Evolutionary conservation across 2,329 filamentous ascomycete genomes (phyloP).

Genomic region (Lojkania enalia): DNA sequence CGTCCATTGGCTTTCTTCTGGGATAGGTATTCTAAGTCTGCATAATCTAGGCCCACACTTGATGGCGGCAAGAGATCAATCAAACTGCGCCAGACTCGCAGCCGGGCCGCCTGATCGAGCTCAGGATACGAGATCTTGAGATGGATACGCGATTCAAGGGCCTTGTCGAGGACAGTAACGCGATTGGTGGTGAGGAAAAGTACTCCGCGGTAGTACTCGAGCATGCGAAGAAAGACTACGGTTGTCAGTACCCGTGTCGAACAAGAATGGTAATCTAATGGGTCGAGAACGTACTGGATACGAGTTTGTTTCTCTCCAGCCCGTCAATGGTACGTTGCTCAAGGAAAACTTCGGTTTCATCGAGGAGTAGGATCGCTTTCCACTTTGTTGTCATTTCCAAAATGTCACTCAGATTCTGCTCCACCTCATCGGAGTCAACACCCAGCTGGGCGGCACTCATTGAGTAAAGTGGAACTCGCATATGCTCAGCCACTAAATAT

Average conservation of each 20-base stretch:
- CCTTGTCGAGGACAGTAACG: conserved; percentile 46
- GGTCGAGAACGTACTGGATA: conserved; percentile 13
- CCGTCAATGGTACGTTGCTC: conserved; percentile 19
- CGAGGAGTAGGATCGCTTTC: conserved; percentile 55
- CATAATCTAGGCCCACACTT: conserved; percentile 13
- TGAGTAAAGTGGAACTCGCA: conserved; percentile 22
- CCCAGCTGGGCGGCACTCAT: conserved; percentile 26
- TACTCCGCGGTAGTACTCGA: conserved; percentile 46
- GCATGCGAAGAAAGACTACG: conserved; percentile 36
- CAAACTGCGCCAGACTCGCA: conserved; percentile 44
- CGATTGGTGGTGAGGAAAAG: conserved; percentile 44
- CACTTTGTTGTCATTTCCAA: conserved; percentile 52
- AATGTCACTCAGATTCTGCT: conserved; percentile 15
- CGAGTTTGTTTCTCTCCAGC: conserved; percentile 22
- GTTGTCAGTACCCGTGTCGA: conserved; percentile 4
- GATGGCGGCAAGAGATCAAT: conserved; percentile 13
- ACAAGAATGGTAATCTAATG: not conserved
- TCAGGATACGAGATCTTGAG: conserved; percentile 54
- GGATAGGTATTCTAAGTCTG: conserved; percentile 37
- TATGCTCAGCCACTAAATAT: conserved; percentile 24
- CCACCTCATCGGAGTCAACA: conserved; percentile 8
- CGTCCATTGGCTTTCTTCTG: conserved; percentile 19
- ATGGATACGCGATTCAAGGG: conserved; percentile 41
- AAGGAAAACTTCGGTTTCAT: conserved; percentile 49
- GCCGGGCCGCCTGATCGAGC: conserved; percentile 49